Evolutionary conservation across 306 rosid species (phyloP).

Genomic region (Malus orientalis): DNA sequence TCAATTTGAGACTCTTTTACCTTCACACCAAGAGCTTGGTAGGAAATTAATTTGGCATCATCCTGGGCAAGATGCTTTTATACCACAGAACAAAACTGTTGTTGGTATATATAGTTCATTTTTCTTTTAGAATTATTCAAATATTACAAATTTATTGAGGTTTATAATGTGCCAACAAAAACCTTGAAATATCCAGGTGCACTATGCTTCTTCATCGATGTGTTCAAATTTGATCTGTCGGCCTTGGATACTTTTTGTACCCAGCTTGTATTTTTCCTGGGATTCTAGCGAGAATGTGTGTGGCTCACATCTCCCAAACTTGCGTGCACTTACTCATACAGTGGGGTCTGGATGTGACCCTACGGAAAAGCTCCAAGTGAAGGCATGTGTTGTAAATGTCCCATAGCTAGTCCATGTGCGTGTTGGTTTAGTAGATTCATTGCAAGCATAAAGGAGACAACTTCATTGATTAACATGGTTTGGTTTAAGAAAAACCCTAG

Average conservation of each 20-base stretch:
- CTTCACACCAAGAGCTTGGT: no score
- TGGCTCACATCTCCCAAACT: conserved; percentile 22
- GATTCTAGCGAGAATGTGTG: neutral
- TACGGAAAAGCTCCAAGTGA: conserved; percentile 2
- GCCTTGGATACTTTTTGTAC: conserved; percentile 15
- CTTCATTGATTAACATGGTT: neutral
- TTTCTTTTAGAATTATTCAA: no score
- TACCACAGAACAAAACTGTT: no score
- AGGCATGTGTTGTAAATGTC: neutral
- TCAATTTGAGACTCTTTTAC: no score
- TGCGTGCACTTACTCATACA: conserved; percentile 7
- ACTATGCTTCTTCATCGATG: neutral
- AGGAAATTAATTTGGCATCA: neutral
- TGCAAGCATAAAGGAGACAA: neutral
- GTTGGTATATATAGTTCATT: neutral
- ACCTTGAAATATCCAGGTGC: neutral
- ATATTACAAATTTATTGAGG: neutral
- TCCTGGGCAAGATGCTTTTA: neutral
- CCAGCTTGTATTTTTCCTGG: neutral
- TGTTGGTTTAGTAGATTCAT: neutral
- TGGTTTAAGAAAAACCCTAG: neutral
- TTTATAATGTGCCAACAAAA: neutral
- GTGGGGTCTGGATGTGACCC: neutral
- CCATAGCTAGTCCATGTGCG: neutral
- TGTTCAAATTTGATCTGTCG: conserved; percentile 33